Percentiles rank a stretch among this genome's conserved stretches.
Evolutionary conservation across 2,329 filamentous ascomycete genomes (phyloP).

Genomic region (Ploettnerulaceae sp.): DNA sequence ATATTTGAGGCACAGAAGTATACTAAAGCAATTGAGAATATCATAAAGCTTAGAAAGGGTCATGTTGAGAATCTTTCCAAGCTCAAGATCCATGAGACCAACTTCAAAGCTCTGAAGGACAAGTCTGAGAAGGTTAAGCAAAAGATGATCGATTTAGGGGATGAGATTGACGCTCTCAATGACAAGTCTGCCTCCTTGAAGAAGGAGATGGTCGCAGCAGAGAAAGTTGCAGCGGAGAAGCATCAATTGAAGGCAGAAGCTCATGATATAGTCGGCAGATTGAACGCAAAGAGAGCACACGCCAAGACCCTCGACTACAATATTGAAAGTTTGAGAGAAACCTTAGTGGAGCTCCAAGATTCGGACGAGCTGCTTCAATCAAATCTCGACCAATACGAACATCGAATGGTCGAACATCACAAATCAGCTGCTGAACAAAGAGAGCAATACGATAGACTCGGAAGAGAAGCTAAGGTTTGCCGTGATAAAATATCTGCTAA

Average conservation of each 20-base stretch:
- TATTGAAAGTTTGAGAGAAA: constrained; percentile 63
- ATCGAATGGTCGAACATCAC: constrained; percentile 61
- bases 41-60: constrained; percentile 80
- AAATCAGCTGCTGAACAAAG: constrained; percentile 60
- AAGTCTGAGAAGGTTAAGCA: constrained; percentile 70
- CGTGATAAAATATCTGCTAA: constrained; percentile 48
- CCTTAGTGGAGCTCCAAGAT: constrained; percentile 72
- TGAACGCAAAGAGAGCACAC: constrained; percentile 73
- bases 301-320: constrained; percentile 65
- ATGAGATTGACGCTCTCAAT: constrained; percentile 58
- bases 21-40: constrained; percentile 93
- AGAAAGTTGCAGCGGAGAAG: constrained; percentile 53
- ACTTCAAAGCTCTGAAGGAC: constrained; percentile 80
- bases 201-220: constrained; percentile 56
- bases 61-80: constrained; percentile 70
- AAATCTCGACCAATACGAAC: constrained; percentile 72
- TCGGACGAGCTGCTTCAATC: constrained; percentile 70
- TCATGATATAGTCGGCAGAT: constrained; percentile 66
- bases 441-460: constrained; percentile 63
- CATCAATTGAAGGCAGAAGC: constrained; percentile 70
- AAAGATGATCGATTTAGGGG: constrained; percentile 57
- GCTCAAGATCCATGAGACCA: constrained; percentile 68
- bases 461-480: constrained; percentile 39
- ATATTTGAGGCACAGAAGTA: constrained; percentile 98
- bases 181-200: constrained; percentile 55